phyloP scores from a whole-genome alignment of 2,329 filamentous ascomycete genomes.

The Truncatella angustata region DNA sequence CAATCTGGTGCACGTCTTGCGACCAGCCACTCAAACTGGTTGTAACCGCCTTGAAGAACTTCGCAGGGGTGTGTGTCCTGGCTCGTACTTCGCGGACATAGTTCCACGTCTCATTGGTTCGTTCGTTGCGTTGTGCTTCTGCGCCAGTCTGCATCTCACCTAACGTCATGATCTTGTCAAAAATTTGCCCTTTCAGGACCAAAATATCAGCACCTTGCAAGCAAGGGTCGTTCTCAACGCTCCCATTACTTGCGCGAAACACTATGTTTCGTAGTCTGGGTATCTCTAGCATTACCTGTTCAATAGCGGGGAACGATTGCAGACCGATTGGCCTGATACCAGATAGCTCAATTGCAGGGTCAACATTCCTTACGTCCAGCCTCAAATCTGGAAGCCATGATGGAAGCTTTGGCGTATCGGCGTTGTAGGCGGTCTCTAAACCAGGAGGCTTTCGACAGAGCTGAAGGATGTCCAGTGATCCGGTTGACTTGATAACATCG shows the following conservation, averaged over 20 bases:
- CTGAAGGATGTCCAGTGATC: neutral
- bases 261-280: neutral
- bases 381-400: neutral
- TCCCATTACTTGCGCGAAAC: neutral
- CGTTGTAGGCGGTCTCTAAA: neutral
- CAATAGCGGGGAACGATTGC: neutral
- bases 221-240: neutral
- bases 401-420: neutral
- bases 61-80: neutral
- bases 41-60: neutral
- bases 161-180: neutral
- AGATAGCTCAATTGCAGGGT: neutral
- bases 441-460: neutral
- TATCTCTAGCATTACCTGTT: neutral
- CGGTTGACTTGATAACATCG: neutral
- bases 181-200: neutral
- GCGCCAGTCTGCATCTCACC: neutral
- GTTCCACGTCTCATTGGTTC: neutral
- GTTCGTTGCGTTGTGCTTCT: neutral
- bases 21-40: neutral
- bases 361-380: neutral
- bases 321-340: neutral
- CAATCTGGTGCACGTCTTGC: neutral
- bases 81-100: neutral
- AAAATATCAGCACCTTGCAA: neutral